phyloP scores from a whole-genome alignment of 2,329 filamentous ascomycete genomes.

The Trichoderma atrobrunneum region DNA sequence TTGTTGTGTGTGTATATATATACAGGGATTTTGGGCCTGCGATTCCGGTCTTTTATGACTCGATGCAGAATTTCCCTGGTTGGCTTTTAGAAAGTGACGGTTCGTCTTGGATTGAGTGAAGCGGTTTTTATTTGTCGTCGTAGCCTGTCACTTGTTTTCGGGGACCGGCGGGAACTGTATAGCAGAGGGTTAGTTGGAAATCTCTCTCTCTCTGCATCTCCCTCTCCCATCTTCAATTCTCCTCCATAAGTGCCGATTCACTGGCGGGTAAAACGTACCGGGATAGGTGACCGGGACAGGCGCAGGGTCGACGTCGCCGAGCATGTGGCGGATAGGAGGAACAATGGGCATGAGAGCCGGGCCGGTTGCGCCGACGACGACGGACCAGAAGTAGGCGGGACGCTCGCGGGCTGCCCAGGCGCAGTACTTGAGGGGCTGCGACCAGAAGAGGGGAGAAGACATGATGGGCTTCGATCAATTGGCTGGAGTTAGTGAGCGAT shows the following conservation, averaged over 20 bases:
- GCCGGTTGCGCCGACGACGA: constrained; percentile 69
- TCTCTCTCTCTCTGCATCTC: background rate
- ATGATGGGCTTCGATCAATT: constrained; percentile 42
- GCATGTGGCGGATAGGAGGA: constrained; percentile 66
- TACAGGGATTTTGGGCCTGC: background rate
- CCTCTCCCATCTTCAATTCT: background rate
- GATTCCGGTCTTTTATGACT: background rate
- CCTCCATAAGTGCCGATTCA: background rate
- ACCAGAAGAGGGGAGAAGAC: constrained; percentile 77
- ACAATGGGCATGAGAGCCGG: constrained; percentile 68
- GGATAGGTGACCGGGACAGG: constrained; percentile 88
- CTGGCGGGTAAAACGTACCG: constrained; percentile 57
- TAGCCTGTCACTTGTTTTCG: constrained; percentile 60
- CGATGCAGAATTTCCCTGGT: background rate
- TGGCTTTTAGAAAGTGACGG: background rate
- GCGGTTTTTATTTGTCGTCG: constrained; percentile 48
- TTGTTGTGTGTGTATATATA: background rate
- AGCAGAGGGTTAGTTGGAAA: background rate
- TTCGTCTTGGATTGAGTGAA: background rate
- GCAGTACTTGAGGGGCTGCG: constrained; percentile 76
- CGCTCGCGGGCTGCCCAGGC: constrained; percentile 85
- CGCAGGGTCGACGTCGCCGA: constrained; percentile 72
- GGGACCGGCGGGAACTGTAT: constrained; percentile 54
- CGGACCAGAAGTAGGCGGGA: constrained; percentile 87
- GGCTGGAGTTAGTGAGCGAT: background rate